Evolutionary conservation across 2,329 filamentous ascomycete species (phyloP), one percentile per base, ranked within the genome.

Genomic region (Fusarium denticulatum): DNA sequence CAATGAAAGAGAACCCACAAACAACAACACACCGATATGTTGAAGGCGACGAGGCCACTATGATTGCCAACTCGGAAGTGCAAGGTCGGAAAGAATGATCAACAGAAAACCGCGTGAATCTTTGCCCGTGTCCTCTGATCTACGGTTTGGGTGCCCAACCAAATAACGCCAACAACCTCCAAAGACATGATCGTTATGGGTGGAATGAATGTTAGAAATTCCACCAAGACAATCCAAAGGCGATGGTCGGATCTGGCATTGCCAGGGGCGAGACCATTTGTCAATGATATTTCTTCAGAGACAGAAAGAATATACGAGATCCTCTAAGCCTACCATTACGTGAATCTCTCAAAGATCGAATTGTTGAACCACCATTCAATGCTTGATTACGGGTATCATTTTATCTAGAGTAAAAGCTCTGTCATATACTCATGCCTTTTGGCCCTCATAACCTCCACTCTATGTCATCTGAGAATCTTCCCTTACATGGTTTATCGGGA

Each of bases 401-500:
- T 60, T 49, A 52, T 63, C 36, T 55, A 62, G 50, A 39, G 22
- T 75, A 22, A 65, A 59, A 22, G 40, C 45, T 52, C 64, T 26
- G 60, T 32, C 39, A 16, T 61, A 26, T 34, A 61, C 30, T 15
- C 37, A 45, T 18, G 18, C 30, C 36, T 43, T 20, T 16, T 47
- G 59, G 32, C 37, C 15, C 24, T 30, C 30, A 15, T 57, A 22
- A 12, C 42, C 22, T 30, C 16, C 18, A n/a, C n/a, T 59, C 32
- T 56, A 73, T 32, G 62, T 43, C 64, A 58, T 40, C 11, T 55
- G 42, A 18, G 50, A 53, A 37, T 69, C 68, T 40, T 56, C 40
- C 5, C 45, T 64, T 10, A 66, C 20, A 32, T 76, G 59, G 15
- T 68, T 72, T 28, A 82, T 73, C 20, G 82, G 82, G 36, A 82